Evolutionary conservation across 2,329 filamentous ascomycete genomes (phyloP).

Genomic region (Epichloe coenophiala): DNA sequence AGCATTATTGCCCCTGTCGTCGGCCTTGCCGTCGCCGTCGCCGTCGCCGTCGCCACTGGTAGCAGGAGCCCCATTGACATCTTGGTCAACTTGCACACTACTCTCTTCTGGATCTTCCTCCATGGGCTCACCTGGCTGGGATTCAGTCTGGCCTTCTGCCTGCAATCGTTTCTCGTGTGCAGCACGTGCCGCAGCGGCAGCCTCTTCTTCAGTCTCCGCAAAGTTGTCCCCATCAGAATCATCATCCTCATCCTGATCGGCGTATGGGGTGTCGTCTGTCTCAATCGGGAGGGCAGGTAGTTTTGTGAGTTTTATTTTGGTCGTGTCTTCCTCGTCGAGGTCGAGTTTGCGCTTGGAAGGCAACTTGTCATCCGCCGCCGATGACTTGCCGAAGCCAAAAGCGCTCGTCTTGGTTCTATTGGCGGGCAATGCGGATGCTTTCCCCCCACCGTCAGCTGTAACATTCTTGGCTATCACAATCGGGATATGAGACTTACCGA

Average conservation of each 20-base stretch:
- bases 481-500: constrained; percentile 20
- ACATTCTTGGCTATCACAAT: background rate
- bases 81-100: constrained; percentile 12
- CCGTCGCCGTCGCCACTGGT: background rate
- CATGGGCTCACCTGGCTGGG: constrained; percentile 28
- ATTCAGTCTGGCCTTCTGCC: constrained; percentile 34
- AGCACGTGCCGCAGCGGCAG: constrained; percentile 69
- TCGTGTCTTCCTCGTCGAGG: constrained; percentile 78
- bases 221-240: constrained; percentile 67
- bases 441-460: constrained; percentile 1
- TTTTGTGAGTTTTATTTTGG: constrained; percentile 79
- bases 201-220: constrained; percentile 74
- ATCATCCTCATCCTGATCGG: constrained; percentile 51
- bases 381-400: constrained; percentile 67
- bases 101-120: constrained; percentile 14
- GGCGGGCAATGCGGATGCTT: constrained; percentile 46
- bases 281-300: constrained; percentile 65
- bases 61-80: constrained; percentile 12
- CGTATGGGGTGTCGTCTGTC: constrained; percentile 46
- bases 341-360: constrained; percentile 62
- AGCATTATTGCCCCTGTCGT: constrained; percentile 5
- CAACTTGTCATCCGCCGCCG: constrained; percentile 54
- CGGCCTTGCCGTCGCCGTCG: constrained; percentile 4
- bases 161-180: constrained; percentile 67
- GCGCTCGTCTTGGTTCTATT: constrained; percentile 63